A percentile compares a stretch with the other conserved stretches of the same genome.
These are phyloP conservation scores for Botrytis sinoallii DNA, from an alignment of 2,329 filamentous ascomycete species.

Conservation along the genomic window DNA sequence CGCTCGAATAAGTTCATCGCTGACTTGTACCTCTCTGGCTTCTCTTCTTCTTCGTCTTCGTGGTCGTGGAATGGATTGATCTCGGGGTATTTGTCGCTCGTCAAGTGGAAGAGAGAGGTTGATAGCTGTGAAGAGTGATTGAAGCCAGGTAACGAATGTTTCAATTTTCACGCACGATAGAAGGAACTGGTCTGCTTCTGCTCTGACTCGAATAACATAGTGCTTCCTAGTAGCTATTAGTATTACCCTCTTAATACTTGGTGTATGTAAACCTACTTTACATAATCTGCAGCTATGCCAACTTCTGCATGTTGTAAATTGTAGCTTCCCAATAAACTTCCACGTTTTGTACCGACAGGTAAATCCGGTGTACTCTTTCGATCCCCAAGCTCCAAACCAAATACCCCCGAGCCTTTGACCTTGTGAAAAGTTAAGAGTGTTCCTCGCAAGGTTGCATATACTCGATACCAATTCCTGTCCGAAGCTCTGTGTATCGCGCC, in stretches of 20 bases:
- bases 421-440: constrained; percentile 66
- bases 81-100: constrained; percentile 62
- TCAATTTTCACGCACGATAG: constrained; percentile 63
- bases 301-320: constrained; percentile 72
- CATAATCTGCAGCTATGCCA: constrained; percentile 69
- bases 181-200: constrained; percentile 72
- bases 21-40: constrained; percentile 13
- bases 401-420: constrained; percentile 56
- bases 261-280: constrained; percentile 52
- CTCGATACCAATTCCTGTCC: constrained; percentile 61
- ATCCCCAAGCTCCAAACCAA: constrained; percentile 47
- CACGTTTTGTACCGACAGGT: constrained; percentile 51
- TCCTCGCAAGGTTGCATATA: constrained; percentile 63
- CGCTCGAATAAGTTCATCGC: constrained; percentile 24
- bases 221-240: constrained; percentile 37
- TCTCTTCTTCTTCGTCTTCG: constrained; percentile 31
- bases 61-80: constrained; percentile 55
- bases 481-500: constrained; percentile 60
- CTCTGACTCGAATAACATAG: constrained; percentile 68
- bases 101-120: constrained; percentile 69
- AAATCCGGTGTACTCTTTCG: constrained; percentile 50
- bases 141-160: constrained; percentile 66
- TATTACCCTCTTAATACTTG: background rate
- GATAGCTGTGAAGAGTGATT: constrained; percentile 68
- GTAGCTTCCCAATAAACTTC: constrained; percentile 62